Evolutionary conservation across 345 rosid genomes (phyloP).

Genomic region (Sisymbrium altissimum): DNA sequence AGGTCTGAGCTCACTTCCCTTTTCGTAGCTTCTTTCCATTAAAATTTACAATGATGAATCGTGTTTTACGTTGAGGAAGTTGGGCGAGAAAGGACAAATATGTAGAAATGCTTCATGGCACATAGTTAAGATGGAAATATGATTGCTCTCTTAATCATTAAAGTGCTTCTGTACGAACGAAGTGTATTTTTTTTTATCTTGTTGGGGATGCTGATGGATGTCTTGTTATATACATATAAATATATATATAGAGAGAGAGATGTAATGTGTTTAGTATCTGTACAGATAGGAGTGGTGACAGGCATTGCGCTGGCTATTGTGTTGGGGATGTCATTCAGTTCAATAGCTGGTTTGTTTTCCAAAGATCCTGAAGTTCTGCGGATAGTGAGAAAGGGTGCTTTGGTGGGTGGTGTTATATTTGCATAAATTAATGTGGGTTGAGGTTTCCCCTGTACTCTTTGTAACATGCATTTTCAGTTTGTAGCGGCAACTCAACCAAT

Average conservation of each 20-base stretch:
- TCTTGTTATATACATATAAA: background rate
- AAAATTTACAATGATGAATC: background rate
- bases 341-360: conserved; percentile 73
- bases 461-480: conserved; percentile 43
- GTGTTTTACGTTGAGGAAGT: conserved; percentile 3
- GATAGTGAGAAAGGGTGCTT: conserved; percentile 66
- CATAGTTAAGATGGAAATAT: background rate
- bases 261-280: conserved; percentile 15
- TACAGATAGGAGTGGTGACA: conserved; percentile 70
- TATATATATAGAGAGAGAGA: background rate
- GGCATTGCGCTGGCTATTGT: conserved; percentile 69
- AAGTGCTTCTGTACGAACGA: background rate
- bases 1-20: conserved; percentile 42
- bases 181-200: background rate
- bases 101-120: background rate
- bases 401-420: conserved; percentile 51
- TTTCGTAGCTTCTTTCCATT: background rate
- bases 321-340: conserved; percentile 63
- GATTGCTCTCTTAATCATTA: background rate
- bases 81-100: background rate
- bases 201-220: background rate
- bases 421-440: background rate
- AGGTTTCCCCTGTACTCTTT: background rate
- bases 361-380: conserved; percentile 65
- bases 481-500: conserved; percentile 89